A percentile compares a stretch with the other conserved stretches of the same genome.
These are phyloP conservation scores for Heritiera fomes DNA, from an alignment of 345 rosid species.

Conservation along the genomic window DNA sequence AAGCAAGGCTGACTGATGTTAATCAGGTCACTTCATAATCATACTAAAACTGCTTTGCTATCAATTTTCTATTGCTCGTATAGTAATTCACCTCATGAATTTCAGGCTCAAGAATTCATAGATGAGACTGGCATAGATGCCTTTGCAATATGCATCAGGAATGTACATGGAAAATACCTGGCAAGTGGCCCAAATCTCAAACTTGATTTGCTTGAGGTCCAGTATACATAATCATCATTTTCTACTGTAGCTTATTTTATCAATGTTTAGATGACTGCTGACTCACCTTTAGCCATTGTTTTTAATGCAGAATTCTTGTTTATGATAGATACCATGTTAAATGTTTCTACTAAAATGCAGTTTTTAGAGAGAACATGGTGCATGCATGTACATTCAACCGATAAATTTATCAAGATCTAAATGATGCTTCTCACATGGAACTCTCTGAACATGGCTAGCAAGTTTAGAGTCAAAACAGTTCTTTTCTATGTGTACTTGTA, in stretches of 20 bases:
- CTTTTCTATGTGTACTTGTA: not conserved
- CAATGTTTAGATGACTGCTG: not conserved
- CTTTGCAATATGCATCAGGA: slow-evolving; percentile 95
- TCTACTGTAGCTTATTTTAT: slow-evolving; percentile 5
- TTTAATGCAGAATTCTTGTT: not conserved
- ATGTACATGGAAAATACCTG: slow-evolving; percentile 95
- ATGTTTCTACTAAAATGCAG: slow-evolving; percentile 6
- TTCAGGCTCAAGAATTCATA: slow-evolving; percentile 86
- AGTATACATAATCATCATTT: slow-evolving; percentile 13
- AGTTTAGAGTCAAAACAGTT: not conserved
- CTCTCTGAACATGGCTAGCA: not conserved
- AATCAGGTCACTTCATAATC: slow-evolving; percentile 54
- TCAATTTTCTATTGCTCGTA: slow-evolving; percentile 9
- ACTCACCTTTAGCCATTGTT: not conserved
- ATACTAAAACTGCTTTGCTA: slow-evolving; percentile 11
- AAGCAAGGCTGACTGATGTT: slow-evolving; percentile 82
- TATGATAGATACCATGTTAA: not conserved
- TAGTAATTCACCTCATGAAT: slow-evolving; percentile 21
- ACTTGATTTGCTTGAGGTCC: slow-evolving; percentile 83
- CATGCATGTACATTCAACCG: not conserved
- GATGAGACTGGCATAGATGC: slow-evolving; percentile 83
- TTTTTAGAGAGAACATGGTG: not conserved
- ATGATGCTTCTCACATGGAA: not conserved
- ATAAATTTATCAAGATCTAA: not conserved
- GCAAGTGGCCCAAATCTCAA: slow-evolving; percentile 83